Evolutionary conservation across 495 filamentous ascomycete genomes (phyloP).

Genomic region (Massariosphaeria phaeospora): DNA sequence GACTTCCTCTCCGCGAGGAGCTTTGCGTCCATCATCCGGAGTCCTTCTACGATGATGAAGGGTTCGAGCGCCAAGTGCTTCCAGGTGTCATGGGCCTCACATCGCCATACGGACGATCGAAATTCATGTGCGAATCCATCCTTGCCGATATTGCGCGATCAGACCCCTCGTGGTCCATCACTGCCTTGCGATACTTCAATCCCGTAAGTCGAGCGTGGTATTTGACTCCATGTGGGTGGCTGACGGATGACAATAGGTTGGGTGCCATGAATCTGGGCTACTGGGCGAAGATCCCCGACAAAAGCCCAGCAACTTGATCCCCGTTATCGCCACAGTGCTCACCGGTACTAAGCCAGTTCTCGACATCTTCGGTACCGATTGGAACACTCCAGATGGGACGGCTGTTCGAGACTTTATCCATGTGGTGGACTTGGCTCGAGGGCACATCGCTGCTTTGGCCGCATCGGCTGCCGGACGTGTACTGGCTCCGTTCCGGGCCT

Average conservation of each 20-base stretch:
- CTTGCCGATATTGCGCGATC: slow-evolving; percentile 56
- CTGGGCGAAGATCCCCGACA: slow-evolving; percentile 62
- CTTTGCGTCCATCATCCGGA: slow-evolving; percentile 55
- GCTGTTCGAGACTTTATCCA: slow-evolving; percentile 57
- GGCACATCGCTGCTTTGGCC: slow-evolving; percentile 55
- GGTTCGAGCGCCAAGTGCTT: slow-evolving; percentile 36
- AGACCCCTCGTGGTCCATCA: slow-evolving; percentile 57
- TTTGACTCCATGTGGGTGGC: neutral
- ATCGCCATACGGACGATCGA: slow-evolving; percentile 61
- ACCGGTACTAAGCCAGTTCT: slow-evolving; percentile 51
- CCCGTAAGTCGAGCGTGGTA: slow-evolving; percentile 39
- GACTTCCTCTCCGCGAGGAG: slow-evolving; percentile 54
- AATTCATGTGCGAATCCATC: slow-evolving; percentile 63
- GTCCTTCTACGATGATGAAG: slow-evolving; percentile 34
- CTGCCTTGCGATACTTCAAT: slow-evolving; percentile 64
- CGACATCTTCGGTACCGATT: slow-evolving; percentile 59
- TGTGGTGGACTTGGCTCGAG: slow-evolving; percentile 61
- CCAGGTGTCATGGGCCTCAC: slow-evolving; percentile 53
- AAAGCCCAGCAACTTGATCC: slow-evolving; percentile 59
- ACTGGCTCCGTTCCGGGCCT: slow-evolving; percentile 35
- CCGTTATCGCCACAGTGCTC: slow-evolving; percentile 57
- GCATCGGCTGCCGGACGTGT: slow-evolving; percentile 26
- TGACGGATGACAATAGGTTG: slow-evolving; percentile 38
- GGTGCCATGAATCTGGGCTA: slow-evolving; percentile 59
- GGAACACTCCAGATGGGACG: slow-evolving; percentile 49